phyloP scores from a whole-genome alignment of 78 protist species.

The Dictyostelium brefeldianum region DNA sequence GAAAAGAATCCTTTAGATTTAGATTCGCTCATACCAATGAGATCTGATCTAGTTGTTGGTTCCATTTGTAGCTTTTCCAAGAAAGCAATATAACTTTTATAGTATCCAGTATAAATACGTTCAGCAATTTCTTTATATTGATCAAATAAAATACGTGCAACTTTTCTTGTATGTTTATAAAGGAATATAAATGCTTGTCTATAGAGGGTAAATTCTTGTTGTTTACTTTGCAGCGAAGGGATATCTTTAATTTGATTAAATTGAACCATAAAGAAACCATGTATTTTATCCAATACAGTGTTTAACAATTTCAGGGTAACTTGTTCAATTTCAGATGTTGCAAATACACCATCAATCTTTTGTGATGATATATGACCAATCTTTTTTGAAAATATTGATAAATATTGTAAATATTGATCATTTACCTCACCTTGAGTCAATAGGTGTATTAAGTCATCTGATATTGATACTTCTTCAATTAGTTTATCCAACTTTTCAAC shows the following conservation, averaged over 20 bases:
- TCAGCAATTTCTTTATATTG: conserved; percentile 60
- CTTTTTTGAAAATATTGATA: conserved; percentile 58
- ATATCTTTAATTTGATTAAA: conserved; percentile 41
- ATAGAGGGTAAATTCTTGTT: conserved; percentile 65
- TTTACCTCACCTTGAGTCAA: conserved; percentile 56
- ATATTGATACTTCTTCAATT: conserved; percentile 43
- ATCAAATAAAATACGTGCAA: conserved; percentile 49
- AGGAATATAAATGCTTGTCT: conserved; percentile 73
- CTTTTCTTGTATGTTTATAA: conserved; percentile 36
- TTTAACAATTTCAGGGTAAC: conserved; percentile 1
- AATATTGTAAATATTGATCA: conserved; percentile 68
- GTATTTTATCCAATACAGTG: conserved; percentile 46
- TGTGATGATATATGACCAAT: conserved; percentile 65
- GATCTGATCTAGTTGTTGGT: conserved; percentile 38
- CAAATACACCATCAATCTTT: conserved; percentile 50
- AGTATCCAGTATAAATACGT: conserved; percentile 22
- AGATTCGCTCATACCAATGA: conserved; percentile 30
- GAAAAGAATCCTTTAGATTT: conserved; percentile 61
- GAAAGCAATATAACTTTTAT: conserved; percentile 26
- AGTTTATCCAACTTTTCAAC: conserved; percentile 53
- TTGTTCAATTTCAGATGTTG: conserved; percentile 30
- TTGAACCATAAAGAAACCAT: conserved; percentile 34
- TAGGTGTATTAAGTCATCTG: conserved; percentile 46
- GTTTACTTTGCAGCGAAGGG: conserved; percentile 23
- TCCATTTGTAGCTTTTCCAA: conserved; percentile 48